These are phyloP conservation scores for Schizothecium vesticola DNA, from an alignment of 495 filamentous ascomycete genomes.

Conservation along the genomic window DNA sequence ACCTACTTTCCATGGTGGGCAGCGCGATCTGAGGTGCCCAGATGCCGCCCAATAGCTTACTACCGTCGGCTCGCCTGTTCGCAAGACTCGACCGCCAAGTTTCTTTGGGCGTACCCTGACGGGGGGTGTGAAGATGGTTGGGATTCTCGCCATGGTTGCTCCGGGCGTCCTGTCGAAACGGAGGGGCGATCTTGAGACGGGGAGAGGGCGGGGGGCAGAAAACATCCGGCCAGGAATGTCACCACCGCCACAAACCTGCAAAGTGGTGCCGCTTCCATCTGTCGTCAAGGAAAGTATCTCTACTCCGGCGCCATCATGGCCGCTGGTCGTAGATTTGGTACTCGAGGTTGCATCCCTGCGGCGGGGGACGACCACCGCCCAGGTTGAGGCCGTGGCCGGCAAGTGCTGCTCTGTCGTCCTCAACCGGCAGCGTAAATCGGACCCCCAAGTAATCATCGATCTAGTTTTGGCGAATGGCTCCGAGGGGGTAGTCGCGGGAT, in stretches of 20 bases:
- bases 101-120: neutral
- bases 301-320: neutral
- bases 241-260: neutral
- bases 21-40: neutral
- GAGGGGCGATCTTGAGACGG: neutral
- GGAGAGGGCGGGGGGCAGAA: neutral
- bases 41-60: neutral
- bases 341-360: neutral
- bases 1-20: conserved; percentile 4
- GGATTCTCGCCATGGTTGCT: neutral
- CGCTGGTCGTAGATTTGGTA: neutral
- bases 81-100: neutral
- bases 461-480: neutral
- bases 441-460: neutral
- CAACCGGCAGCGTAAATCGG: neutral
- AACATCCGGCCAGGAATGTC: neutral
- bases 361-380: neutral
- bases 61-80: neutral
- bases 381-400: neutral
- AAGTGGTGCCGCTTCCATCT: neutral
- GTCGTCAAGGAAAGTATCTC: neutral
- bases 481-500: conserved; percentile 10
- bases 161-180: neutral
- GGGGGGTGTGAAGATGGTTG: neutral
- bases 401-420: neutral